A percentile compares a stretch with the other conserved stretches of the same genome.
These are phyloP conservation scores for Ramaria sp. DNA, from an alignment of 768 basidiomycete genomes.

Conservation along the genomic window DNA sequence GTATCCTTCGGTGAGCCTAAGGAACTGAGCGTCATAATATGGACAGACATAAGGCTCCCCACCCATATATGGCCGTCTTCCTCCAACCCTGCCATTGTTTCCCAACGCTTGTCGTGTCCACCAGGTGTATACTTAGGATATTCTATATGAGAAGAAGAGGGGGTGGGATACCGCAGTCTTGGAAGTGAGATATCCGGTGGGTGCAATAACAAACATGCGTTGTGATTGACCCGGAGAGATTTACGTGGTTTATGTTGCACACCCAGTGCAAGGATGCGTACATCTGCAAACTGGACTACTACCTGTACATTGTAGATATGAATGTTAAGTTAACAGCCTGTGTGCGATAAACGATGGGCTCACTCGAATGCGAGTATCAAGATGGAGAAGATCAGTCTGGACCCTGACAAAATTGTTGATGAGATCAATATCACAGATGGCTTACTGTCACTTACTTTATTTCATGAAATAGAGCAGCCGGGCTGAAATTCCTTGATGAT, in stretches of 20 bases:
- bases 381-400: constrained; percentile 57
- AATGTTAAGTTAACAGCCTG: background rate
- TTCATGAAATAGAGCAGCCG: constrained; percentile 57
- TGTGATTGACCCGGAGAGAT: constrained; percentile 47
- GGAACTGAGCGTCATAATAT: background rate
- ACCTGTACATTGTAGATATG: constrained; percentile 30
- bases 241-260: constrained; percentile 49
- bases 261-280: constrained; percentile 64
- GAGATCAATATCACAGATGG: background rate
- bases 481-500: constrained; percentile 59
- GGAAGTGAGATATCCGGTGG: constrained; percentile 40
- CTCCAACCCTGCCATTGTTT: constrained; percentile 34
- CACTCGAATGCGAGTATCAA: constrained; percentile 59
- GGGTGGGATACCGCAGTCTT: constrained; percentile 45
- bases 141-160: constrained; percentile 40
- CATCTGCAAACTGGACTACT: constrained; percentile 58
- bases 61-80: constrained; percentile 63
- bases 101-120: constrained; percentile 57
- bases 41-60: constrained; percentile 53
- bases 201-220: constrained; percentile 57
- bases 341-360: constrained; percentile 16
- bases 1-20: no score
- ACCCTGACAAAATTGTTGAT: constrained; percentile 28
- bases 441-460: constrained; percentile 45
- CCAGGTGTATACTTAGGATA: constrained; percentile 71